Evolutionary conservation across 2,329 filamentous ascomycete genomes (phyloP), one percentile per base, ranked within the genome.

Genomic region (Hirsutella thompsonii): DNA sequence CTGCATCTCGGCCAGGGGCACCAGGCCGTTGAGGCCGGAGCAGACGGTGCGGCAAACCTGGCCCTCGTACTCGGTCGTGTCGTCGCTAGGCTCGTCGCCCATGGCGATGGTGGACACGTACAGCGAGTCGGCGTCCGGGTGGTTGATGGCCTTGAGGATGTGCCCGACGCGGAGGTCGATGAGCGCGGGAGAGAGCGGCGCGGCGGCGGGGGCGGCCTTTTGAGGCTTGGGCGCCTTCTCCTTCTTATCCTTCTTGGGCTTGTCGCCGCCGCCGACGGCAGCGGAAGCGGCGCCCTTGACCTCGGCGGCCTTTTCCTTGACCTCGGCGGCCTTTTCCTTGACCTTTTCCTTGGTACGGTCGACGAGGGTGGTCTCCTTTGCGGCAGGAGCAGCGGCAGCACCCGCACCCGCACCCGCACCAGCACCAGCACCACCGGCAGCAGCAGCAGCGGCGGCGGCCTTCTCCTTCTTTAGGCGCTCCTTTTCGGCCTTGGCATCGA

Each of bases 391-490:
- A 13, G 77, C 72, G 2, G 72, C 74, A 1, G 73, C 72, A 2
- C 74, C 74, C 13, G 77, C 79, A 23, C 81, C 84, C 72, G n/a
- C n/a, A n/a, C n/a, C n/a, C n/a, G n/a, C n/a, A n/a, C n/a, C n/a
- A n/a, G n/a, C n/a, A n/a, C 70, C 73, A 9, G 67, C 69, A 5
- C 70, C 72, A 2, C 71, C 74, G 1, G 72, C 72, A 2, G 74
- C 74, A 13, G 77, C 72, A 2, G 72, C 74, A 1, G 73, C 72
- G 2, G 74, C 74, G 13, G 77, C 79, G 23, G 82, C 84, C 72
- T 94, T 94, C 67, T 94, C 88, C 71, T 93, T 94, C 81, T 94
- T 95, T 64, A 90, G 76, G 37, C 83, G 79, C 73, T 95, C 89
- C 71, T 95, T 95, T 72, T 95, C 90, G 42, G 88, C 88, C 72